phyloP scores from a whole-genome alignment of 352 stramenopile species.

The Pythium myriotylum region DNA sequence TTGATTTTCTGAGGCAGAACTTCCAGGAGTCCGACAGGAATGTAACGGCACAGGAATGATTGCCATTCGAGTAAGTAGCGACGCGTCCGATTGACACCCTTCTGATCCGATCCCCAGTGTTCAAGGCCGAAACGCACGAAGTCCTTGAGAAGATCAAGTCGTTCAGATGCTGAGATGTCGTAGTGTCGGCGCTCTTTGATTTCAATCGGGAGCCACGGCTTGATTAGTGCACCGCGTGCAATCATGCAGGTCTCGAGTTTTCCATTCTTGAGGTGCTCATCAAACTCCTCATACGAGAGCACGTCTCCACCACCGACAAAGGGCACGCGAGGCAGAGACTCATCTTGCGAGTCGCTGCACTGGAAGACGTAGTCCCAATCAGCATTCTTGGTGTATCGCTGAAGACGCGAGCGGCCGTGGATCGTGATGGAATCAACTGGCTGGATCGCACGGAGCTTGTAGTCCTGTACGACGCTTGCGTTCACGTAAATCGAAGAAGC shows the following conservation, averaged over 20 bases:
- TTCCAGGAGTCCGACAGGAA: conserved; percentile 97
- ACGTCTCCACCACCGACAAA: conserved; percentile 94
- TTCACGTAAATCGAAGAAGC: conserved; percentile 77
- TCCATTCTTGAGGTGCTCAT: conserved; percentile 79
- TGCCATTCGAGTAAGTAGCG: conserved; percentile 99
- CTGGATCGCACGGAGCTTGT: conserved; percentile 68
- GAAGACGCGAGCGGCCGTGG: conserved; percentile 96
- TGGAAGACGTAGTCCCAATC: conserved; percentile 98
- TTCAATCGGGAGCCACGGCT: conserved; percentile 98
- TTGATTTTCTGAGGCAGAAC: conserved; percentile 97
- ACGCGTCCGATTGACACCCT: conserved; percentile 97
- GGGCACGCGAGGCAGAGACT: conserved; percentile 54
- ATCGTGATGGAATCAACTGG: conserved; percentile 83
- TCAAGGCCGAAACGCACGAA: conserved; percentile 98
- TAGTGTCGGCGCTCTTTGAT: conserved; percentile 98
- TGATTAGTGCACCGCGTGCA: conserved; percentile 96
- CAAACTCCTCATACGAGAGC: conserved; percentile 83
- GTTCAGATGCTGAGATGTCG: conserved; percentile 96
- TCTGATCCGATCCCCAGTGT: conserved; percentile 98
- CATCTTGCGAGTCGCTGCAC: conserved; percentile 75
- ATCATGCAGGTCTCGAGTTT: conserved; percentile 91
- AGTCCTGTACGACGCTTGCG: conserved; percentile 72
- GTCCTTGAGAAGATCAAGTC: conserved; percentile 96
- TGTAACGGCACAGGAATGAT: conserved; percentile 98
- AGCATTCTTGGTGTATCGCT: conserved; percentile 97